phyloP scores from a whole-genome alignment of 2,329 filamentous ascomycete species.

The Colletotrichum brevisporum region DNA sequence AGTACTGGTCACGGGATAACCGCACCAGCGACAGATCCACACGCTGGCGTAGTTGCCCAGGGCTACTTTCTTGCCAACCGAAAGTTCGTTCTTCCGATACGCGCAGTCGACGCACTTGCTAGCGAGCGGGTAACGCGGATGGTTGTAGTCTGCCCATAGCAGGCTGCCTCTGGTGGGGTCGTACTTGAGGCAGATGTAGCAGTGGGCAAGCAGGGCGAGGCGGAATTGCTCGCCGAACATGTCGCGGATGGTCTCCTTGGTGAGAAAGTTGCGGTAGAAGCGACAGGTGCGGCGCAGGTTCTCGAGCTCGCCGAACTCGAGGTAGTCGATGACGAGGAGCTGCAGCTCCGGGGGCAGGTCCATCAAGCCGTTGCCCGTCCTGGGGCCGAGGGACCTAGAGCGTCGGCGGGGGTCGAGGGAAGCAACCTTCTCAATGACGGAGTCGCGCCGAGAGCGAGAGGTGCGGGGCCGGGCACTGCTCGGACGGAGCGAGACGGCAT shows the following conservation, averaged over 20 bases:
- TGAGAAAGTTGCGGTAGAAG: constrained; percentile 52
- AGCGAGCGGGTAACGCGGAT: constrained; percentile 54
- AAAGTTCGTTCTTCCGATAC: constrained; percentile 50
- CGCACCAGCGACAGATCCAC: constrained; percentile 62
- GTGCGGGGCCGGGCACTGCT: constrained; percentile 36
- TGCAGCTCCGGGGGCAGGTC: constrained; percentile 59
- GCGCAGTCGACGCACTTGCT: constrained; percentile 58
- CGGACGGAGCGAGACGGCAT: constrained; percentile 30
- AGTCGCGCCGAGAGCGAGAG: constrained; percentile 36
- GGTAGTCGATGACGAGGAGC: constrained; percentile 55
- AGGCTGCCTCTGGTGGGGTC: constrained; percentile 50
- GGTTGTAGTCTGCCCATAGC: constrained; percentile 48
- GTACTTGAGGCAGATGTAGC: constrained; percentile 55
- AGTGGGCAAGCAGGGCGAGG: constrained; percentile 55
- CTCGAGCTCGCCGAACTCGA: constrained; percentile 60
- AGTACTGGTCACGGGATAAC: constrained; percentile 52
- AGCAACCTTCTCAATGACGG: constrained; percentile 40
- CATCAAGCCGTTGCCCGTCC: constrained; percentile 46
- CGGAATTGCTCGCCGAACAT: constrained; percentile 52
- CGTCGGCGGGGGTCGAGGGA: constrained; percentile 38
- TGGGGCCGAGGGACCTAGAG: constrained; percentile 28
- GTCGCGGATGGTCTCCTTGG: constrained; percentile 51
- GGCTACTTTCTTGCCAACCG: constrained; percentile 53
- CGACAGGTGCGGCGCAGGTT: constrained; percentile 58
- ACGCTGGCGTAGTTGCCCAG: constrained; percentile 52